A percentile compares a stretch with the other conserved stretches of the same genome.
These are phyloP conservation scores for Leavenworthia alabamica DNA, from an alignment of 345 rosid species.

Conservation along the genomic window DNA sequence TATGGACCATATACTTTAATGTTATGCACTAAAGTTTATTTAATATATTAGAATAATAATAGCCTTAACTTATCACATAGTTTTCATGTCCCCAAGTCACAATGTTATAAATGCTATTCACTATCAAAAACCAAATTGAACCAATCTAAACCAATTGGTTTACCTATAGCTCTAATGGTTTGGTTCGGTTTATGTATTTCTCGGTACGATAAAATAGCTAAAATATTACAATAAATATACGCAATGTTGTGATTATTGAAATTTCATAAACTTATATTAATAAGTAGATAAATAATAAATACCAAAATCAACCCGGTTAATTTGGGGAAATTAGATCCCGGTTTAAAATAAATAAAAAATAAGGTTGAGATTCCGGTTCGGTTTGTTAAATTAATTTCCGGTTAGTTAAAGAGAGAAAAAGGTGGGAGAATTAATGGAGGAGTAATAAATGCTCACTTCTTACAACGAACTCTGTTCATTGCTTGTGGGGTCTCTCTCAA, in stretches of 20 bases:
- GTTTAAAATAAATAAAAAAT: neutral
- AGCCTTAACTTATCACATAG: slow-evolving; percentile 17
- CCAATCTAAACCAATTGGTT: slow-evolving; percentile 6
- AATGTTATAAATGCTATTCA: slow-evolving; percentile 17
- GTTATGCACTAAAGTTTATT: neutral
- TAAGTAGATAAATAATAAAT: too few species aligned
- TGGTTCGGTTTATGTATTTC: neutral
- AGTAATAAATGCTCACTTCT: slow-evolving; percentile 30
- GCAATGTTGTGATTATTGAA: neutral
- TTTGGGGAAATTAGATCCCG: neutral
- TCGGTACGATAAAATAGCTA: slow-evolving; percentile 17
- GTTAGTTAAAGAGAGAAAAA: slow-evolving; percentile 12
- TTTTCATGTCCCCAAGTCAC: slow-evolving; percentile 21
- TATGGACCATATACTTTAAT: neutral
- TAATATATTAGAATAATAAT: too few species aligned
- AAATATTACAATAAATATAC: neutral
- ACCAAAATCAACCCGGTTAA: neutral
- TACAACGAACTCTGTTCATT: slow-evolving; percentile 33
- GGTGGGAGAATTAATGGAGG: slow-evolving; percentile 29
- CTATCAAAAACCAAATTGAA: neutral
- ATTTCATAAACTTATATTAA: neutral
- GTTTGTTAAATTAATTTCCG: neutral
- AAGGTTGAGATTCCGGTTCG: neutral
- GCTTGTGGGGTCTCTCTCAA: slow-evolving; percentile 31
- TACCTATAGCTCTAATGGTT: neutral